A percentile compares a stretch with the other conserved stretches of the same genome.
These are phyloP conservation scores for Phytophthora sp. DNA, from an alignment of 352 stramenopile species.

Conservation along the genomic window DNA sequence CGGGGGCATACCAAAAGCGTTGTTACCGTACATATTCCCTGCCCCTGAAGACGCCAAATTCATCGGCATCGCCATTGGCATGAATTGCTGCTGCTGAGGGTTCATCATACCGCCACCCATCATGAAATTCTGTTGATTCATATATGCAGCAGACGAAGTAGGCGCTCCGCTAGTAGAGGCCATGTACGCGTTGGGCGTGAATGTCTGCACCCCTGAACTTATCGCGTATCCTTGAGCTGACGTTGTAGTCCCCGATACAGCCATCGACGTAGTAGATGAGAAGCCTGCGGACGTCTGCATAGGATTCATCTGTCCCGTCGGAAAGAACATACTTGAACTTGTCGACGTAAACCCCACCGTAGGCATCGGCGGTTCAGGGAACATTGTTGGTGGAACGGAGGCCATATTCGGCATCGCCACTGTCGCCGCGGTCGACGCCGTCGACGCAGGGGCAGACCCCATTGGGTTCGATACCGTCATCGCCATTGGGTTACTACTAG, in stretches of 20 bases:
- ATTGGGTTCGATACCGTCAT: slow-evolving; percentile 16
- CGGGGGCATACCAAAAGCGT: slow-evolving; percentile 40
- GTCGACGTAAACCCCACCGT: slow-evolving; percentile 27
- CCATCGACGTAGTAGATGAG: slow-evolving; percentile 34
- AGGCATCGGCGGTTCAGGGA: slow-evolving; percentile 53
- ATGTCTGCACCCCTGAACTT: slow-evolving; percentile 36
- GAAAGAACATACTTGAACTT: slow-evolving; percentile 45
- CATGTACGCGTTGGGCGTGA: slow-evolving; percentile 53
- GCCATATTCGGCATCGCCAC: slow-evolving; percentile 35
- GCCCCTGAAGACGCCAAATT: slow-evolving; percentile 36
- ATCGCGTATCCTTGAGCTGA: slow-evolving; percentile 43
- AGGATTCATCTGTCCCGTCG: slow-evolving; percentile 30
- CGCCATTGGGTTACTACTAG: slow-evolving; percentile 10
- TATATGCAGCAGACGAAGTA: slow-evolving; percentile 34
- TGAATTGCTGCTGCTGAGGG: slow-evolving; percentile 60
- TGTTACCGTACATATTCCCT: slow-evolving; percentile 59
- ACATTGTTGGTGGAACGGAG: slow-evolving; percentile 35
- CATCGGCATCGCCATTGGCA: slow-evolving; percentile 67
- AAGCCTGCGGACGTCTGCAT: slow-evolving; percentile 34
- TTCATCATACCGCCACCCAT: slow-evolving; percentile 61
- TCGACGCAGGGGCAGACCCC: background rate
- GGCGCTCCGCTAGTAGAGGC: slow-evolving; percentile 20
- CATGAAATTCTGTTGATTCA: slow-evolving; percentile 59
- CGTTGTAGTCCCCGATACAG: slow-evolving; percentile 24
- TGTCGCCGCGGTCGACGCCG: slow-evolving; percentile 11